A percentile compares a stretch with the other conserved stretches of the same genome.
phyloP scores from a whole-genome alignment of 2,329 filamentous ascomycete genomes.

The Sclerotiophoma versabilis region DNA sequence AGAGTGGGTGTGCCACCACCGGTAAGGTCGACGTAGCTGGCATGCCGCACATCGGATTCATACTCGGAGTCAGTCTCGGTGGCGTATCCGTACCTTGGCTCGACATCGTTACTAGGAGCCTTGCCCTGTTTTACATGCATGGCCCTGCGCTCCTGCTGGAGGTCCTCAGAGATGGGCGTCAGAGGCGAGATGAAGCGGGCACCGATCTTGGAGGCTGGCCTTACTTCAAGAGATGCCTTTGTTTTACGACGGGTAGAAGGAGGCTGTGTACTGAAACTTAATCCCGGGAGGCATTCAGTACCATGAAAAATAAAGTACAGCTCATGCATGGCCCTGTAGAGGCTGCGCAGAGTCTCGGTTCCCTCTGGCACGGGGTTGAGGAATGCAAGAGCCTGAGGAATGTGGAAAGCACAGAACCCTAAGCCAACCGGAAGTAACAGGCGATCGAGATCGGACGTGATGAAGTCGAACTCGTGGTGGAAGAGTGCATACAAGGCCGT shows the following conservation, averaged over 20 bases:
- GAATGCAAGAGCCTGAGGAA: neutral
- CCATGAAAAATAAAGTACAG: neutral
- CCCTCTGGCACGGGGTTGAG: neutral
- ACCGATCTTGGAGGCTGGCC: slow-evolving; percentile 4
- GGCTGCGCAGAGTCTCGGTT: neutral
- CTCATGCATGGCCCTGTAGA: neutral
- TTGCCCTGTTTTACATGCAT: slow-evolving; percentile 2
- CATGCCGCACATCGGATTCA: slow-evolving; percentile 5
- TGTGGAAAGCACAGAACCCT: slow-evolving; percentile 1
- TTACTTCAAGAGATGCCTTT: neutral
- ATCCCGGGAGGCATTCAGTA: neutral
- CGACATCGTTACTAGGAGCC: neutral
- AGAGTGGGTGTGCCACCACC: slow-evolving; percentile 10
- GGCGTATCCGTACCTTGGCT: neutral
- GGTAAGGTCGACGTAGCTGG: slow-evolving; percentile 10
- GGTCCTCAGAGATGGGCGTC: slow-evolving; percentile 11
- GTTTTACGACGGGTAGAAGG: neutral
- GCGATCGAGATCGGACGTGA: neutral
- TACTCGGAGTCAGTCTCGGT: slow-evolving; percentile 7
- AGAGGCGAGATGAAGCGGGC: slow-evolving; percentile 5
- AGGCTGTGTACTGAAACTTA: too few species aligned
- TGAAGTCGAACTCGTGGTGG: neutral
- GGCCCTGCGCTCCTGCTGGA: slow-evolving; percentile 2
- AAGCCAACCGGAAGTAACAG: slow-evolving; percentile 1
- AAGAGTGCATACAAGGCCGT: slow-evolving; percentile 1